phyloP scores from a whole-genome alignment of 2,329 filamentous ascomycete species.

The Cladosporium sp. region DNA sequence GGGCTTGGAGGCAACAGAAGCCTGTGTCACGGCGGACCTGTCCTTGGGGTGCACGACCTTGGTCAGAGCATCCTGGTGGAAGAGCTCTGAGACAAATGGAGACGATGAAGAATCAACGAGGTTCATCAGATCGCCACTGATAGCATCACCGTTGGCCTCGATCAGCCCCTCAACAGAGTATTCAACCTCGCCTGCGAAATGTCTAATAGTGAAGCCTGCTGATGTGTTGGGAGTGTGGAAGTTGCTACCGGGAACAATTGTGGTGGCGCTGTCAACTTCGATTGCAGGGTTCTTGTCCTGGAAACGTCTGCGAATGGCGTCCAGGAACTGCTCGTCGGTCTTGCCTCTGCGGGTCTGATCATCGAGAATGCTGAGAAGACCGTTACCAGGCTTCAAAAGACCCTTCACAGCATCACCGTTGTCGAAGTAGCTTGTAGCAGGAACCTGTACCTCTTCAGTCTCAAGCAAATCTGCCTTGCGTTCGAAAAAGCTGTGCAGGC shows the following conservation, averaged over 20 bases:
- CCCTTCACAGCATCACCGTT: constrained; percentile 93
- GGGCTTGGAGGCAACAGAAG: constrained; percentile 93
- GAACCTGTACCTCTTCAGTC: constrained; percentile 85
- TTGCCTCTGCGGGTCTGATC: constrained; percentile 91
- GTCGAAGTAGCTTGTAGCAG: constrained; percentile 95
- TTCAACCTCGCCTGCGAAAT: constrained; percentile 95
- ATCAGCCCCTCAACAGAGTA: constrained; percentile 84
- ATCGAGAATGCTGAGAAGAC: constrained; percentile 88
- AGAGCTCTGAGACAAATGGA: constrained; percentile 83
- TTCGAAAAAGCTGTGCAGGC: constrained; percentile 94
- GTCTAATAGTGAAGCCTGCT: constrained; percentile 84
- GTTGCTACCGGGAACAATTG: constrained; percentile 82
- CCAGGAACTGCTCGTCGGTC: constrained; percentile 84
- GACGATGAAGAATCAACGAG: constrained; percentile 86
- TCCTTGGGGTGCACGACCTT: constrained; percentile 93
- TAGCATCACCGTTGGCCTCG: constrained; percentile 94
- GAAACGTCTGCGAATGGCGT: constrained; percentile 88
- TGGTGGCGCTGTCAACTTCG: constrained; percentile 70
- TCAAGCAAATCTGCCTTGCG: constrained; percentile 90
- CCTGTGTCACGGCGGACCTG: constrained; percentile 87
- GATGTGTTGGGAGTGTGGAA: constrained; percentile 80
- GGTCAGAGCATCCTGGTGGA: constrained; percentile 92
- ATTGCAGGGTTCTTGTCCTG: constrained; percentile 93
- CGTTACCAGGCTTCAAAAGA: constrained; percentile 87
- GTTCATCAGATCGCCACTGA: constrained; percentile 94